phyloP scores from a whole-genome alignment of 306 rosid genomes.

The Quercus aquifolioides region DNA sequence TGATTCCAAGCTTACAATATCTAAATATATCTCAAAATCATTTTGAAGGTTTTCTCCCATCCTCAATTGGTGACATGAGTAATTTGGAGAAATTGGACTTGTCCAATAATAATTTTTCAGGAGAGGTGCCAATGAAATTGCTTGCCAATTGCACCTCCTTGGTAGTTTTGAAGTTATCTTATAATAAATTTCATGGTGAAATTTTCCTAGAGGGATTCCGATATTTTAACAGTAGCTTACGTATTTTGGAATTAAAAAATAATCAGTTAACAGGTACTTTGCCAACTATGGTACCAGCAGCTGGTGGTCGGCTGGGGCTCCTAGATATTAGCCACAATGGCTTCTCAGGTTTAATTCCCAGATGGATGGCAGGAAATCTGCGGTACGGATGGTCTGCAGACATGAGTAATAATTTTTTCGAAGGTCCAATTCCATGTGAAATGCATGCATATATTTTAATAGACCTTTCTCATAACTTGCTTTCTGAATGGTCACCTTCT shows the following conservation, averaged over 20 bases:
- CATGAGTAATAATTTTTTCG: background rate
- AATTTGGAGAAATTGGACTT: background rate
- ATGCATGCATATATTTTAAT: background rate
- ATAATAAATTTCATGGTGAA: background rate
- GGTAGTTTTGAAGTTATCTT: conserved; percentile 1
- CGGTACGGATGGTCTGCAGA: background rate
- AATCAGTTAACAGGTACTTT: conserved; percentile 5
- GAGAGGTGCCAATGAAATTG: background rate
- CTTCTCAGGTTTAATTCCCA: conserved; percentile 19
- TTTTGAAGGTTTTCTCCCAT: conserved; percentile 20
- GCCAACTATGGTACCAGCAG: background rate
- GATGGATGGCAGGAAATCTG: background rate
- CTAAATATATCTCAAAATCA: conserved; percentile 13
- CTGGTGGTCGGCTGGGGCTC: accelerated
- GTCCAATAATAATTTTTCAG: conserved; percentile 17
- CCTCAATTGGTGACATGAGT: conserved; percentile 20
- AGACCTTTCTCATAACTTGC: conserved; percentile 24
- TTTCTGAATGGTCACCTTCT: background rate
- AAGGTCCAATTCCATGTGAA: conserved; percentile 21
- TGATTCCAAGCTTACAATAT: background rate
- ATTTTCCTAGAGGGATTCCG: too few species aligned
- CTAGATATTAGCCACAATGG: background rate
- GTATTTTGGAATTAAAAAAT: conserved; percentile 4
- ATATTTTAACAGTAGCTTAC: background rate
- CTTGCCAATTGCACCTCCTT: background rate